phyloP scores from a whole-genome alignment of 768 basidiomycete genomes.

The Boletus subparvulus region DNA sequence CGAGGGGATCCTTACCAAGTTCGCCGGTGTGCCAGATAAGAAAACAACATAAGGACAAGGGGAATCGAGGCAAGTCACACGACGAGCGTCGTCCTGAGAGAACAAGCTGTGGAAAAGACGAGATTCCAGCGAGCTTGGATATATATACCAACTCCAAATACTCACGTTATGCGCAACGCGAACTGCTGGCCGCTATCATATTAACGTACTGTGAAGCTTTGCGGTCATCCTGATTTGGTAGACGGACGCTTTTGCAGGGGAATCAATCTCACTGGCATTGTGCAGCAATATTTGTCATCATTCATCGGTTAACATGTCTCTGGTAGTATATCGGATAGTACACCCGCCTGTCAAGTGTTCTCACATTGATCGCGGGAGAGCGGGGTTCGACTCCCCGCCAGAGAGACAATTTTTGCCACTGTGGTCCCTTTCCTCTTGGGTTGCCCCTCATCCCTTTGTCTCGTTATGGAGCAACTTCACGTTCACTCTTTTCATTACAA shows the following conservation, averaged over 20 bases:
- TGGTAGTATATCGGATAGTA: conserved; percentile 54
- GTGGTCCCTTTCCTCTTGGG: too few species aligned
- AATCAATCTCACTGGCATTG: background rate
- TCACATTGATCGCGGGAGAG: conserved; percentile 34
- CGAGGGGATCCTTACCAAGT: conserved; percentile 32
- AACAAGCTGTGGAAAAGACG: background rate
- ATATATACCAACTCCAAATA: background rate
- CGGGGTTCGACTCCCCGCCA: conserved; percentile 50
- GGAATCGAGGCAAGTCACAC: background rate
- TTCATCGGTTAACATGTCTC: conserved; percentile 20
- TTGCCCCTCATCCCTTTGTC: background rate
- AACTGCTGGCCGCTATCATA: too few species aligned
- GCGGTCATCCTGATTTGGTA: too few species aligned
- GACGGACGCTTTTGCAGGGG: too few species aligned
- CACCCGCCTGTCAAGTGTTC: conserved; percentile 42
- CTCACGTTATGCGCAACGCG: background rate
- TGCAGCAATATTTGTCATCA: too few species aligned
- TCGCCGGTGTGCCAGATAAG: conserved; percentile 37
- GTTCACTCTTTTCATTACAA: too few species aligned
- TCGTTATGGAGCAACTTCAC: background rate
- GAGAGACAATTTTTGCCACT: conserved; percentile 31
- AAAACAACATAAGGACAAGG: conserved; percentile 30
- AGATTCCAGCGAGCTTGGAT: background rate
- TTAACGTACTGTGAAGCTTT: too few species aligned
- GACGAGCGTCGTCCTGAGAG: background rate